Evolutionary conservation across 2,329 filamentous ascomycete species (phyloP), one percentile per base, ranked within the genome.

Genomic region (Didymella exigua): DNA sequence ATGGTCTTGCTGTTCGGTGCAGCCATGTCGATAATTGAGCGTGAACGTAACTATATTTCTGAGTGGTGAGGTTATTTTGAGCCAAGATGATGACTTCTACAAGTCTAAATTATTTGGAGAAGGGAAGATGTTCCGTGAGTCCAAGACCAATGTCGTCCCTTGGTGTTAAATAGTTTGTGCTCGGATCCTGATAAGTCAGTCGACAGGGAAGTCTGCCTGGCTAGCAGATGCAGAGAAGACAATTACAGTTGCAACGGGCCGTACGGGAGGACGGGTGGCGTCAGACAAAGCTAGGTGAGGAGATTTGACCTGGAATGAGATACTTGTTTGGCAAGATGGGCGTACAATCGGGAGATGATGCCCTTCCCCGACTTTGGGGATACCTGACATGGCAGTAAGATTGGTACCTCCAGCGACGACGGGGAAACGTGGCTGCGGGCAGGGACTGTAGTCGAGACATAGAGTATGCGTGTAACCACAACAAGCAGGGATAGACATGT

Each of bases 211-310:
- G 47, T 36, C 49, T 55, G 59, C 49, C 58, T 58, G 62, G 62
- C 60, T 69, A 64, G 66, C 66, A 68, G 63, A 67, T 57, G 42
- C 58, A 54, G 51, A 55, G 44, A 58, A 45, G 55, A 53, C 62
- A 47, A 60, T 55, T 53, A 62, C 53, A 70, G 57, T 68, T 59
- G 64, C 67, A 67, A 68, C 72, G 70, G 70, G 57, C 70, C 70
- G 71, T 52, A 55, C 70, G 72, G 70, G 63, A 66, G 64, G 67
- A 67, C 70, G 71, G 70, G 60, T 66, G 61, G 57, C 54, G 60
- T 65, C 54, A 59, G 58, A 65, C 56, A 63, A 49, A 60, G 43
- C 57, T 58, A 62, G 58, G 55, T 66, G 58, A 64, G 50, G 60
- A 62, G 55, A 60, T 56, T 54, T 58, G 40, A 52, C 49, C 60